Evolutionary conservation across 139 green algal genomes (phyloP).

Genomic region (Diplosphaera chodatii): DNA sequence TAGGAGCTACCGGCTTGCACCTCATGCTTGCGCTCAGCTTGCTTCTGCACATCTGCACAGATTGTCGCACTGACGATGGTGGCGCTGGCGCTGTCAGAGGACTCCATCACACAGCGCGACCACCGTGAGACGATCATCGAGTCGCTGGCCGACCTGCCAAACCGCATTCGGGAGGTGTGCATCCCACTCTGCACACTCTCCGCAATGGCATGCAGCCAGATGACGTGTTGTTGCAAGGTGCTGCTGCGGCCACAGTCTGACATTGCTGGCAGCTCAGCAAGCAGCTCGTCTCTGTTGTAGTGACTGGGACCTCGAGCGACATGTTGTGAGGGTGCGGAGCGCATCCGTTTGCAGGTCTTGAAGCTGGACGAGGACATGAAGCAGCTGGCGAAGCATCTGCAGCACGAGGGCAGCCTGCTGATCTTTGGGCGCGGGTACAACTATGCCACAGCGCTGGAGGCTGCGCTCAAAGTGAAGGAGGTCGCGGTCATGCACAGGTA

Average conservation of each 20-base stretch:
- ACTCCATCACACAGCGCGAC: conserved; percentile 72
- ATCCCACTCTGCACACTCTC: too few species aligned
- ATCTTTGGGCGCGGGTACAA: conserved; percentile 92
- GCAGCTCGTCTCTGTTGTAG: too few species aligned
- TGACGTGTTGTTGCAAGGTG: too few species aligned
- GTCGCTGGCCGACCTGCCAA: conserved; percentile 60
- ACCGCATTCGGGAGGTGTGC: conserved; percentile 41
- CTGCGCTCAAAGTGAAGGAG: conserved; percentile 74
- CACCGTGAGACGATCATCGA: conserved; percentile 79
- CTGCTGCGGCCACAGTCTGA: too few species aligned
- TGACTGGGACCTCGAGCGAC: too few species aligned
- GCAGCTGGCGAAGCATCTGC: conserved; percentile 73
- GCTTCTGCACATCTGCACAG: too few species aligned
- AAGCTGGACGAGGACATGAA: conserved; percentile 71
- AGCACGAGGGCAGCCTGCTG: conserved; percentile 69
- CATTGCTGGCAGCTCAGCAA: too few species aligned
- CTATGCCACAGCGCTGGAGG: conserved; percentile 94
- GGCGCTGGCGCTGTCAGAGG: conserved; percentile 82
- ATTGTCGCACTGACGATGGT: conserved; percentile 91
- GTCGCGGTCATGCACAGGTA: conserved; percentile 34
- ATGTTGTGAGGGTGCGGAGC: too few species aligned
- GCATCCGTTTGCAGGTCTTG: too few species aligned
- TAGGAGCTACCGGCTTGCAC: too few species aligned
- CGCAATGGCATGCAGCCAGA: too few species aligned
- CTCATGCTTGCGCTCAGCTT: too few species aligned